Base-by-base conservation (phyloP, 2,329 filamentous ascomycete species). In the Magnaporthiopsis rhizophila region DNA sequence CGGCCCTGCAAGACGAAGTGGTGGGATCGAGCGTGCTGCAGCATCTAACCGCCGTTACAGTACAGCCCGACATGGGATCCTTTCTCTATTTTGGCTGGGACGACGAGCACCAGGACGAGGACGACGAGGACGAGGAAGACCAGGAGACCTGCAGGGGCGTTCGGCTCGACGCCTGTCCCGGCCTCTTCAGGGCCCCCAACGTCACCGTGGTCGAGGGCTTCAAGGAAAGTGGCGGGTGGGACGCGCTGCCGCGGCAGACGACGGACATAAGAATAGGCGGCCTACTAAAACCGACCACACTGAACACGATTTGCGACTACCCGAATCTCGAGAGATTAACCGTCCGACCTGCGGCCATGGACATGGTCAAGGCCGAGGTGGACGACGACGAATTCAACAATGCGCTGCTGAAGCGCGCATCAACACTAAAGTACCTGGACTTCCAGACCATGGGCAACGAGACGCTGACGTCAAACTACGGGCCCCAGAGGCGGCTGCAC, bases 281-380 rank as follows among this genome's bases (percentile, higher is more conserved):
- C 26, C 21, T 62, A 9, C 15, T 62, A 8, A 50, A 62, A 50
- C 61, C 61, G 5, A n/a, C 50, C 53, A 62, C 61, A 6, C 50
- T 62, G 15, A 24, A 28, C 61, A 62, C 61, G 24, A 58, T 62
- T 26, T 62, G 61, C 53, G 61, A 58, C 61, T 62, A 62, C 50
- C 61, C 61, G 26, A 58, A 57, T 53, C 61, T 62, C 13, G 61
- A 62, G 28, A 50, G 61, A 12, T 34, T 62, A 24, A 81, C 72
- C 11, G 79, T 81, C 69, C 82, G 79, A 63, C 80, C 80, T 1
- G 80, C 80, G 4, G 79, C 79, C 65, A 82, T 82, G 65, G 78
- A 81, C 53, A 83, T 74, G 64, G 82, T 73, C 26, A 82, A 70
- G 3, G 80, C 61, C 18, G 61, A 62, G 15, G n/a, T 53, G 18